Percentiles rank a stretch among this genome's conserved stretches.
phyloP scores from a whole-genome alignment of 305 asterid species.

The Fraxinus velutina region DNA sequence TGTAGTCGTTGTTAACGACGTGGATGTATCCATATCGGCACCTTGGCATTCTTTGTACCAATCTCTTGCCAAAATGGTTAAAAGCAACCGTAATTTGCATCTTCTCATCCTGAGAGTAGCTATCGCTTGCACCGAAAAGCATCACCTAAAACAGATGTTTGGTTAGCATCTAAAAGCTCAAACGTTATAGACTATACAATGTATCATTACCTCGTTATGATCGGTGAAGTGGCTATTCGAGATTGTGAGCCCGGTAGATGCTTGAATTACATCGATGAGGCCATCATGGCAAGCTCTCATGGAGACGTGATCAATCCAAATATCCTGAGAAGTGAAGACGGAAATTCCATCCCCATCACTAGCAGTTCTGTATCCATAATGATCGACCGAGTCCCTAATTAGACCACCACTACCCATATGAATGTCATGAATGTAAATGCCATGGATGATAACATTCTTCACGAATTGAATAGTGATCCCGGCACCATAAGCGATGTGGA shows the following conservation, averaged over 20 bases:
- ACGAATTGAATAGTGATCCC: slow-evolving; percentile 53
- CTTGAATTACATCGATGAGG: slow-evolving; percentile 51
- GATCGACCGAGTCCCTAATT: slow-evolving; percentile 48
- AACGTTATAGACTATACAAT: not conserved
- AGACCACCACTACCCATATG: slow-evolving; percentile 42
- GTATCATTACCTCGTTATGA: slow-evolving; percentile 45
- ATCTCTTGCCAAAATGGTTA: slow-evolving; percentile 39
- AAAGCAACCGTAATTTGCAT: slow-evolving; percentile 49
- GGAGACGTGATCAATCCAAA: slow-evolving; percentile 74
- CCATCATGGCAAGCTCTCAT: slow-evolving; percentile 55
- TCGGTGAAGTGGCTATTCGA: slow-evolving; percentile 70
- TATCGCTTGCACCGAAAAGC: slow-evolving; percentile 44
- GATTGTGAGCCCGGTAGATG: slow-evolving; percentile 58
- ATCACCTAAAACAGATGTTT: slow-evolving; percentile 21
- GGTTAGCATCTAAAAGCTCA: not conserved
- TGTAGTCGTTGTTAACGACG: slow-evolving; percentile 50
- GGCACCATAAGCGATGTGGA: slow-evolving; percentile 55
- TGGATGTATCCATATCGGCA: slow-evolving; percentile 42
- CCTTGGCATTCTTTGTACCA: slow-evolving; percentile 51
- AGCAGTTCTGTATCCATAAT: slow-evolving; percentile 39
- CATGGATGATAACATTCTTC: slow-evolving; percentile 62
- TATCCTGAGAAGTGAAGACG: slow-evolving; percentile 45
- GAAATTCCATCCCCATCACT: slow-evolving; percentile 79
- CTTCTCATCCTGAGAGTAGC: slow-evolving; percentile 20
- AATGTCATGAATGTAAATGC: slow-evolving; percentile 43